Conservation (phyloP, 2,329 filamentous ascomycete species). For the Claviceps fusiformis region DNA sequence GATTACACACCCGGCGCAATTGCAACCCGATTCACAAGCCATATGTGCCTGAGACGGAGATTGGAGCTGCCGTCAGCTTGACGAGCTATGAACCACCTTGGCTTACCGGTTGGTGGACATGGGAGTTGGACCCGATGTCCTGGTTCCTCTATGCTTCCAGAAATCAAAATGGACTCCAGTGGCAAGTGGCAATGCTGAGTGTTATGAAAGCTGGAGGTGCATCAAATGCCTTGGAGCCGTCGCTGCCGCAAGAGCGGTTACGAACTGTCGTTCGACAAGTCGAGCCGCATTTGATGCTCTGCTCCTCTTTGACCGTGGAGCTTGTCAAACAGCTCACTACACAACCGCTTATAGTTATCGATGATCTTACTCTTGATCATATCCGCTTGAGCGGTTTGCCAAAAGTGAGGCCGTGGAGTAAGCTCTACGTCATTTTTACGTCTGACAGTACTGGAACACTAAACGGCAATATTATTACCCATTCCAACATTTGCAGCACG, state of each 20-base stretch:
- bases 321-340: conserved; percentile 6
- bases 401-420: conserved; percentile 7
- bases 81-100: conserved; percentile 2
- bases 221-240: conserved; percentile 5
- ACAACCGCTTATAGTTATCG: conserved; percentile 3
- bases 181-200: conserved; percentile 4
- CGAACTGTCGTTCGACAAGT: conserved; percentile 7
- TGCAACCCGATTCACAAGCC: conserved; percentile 5
- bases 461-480: neutral
- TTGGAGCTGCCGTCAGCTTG: conserved; percentile 22
- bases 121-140: neutral
- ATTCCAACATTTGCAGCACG: neutral
- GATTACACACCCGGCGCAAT: conserved; percentile 5
- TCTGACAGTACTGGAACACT: neutral
- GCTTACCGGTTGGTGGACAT: conserved; percentile 2
- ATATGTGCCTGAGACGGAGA: conserved; percentile 23
- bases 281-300: conserved; percentile 9
- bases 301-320: conserved; percentile 5
- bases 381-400: conserved; percentile 7
- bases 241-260: neutral
- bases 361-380: neutral
- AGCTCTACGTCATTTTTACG: neutral
- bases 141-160: conserved; percentile 6
- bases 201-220: conserved; percentile 2
- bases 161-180: conserved; percentile 4